Evolutionary conservation across 495 filamentous ascomycete genomes (phyloP).

Genomic region (Cairneyella variabilis): DNA sequence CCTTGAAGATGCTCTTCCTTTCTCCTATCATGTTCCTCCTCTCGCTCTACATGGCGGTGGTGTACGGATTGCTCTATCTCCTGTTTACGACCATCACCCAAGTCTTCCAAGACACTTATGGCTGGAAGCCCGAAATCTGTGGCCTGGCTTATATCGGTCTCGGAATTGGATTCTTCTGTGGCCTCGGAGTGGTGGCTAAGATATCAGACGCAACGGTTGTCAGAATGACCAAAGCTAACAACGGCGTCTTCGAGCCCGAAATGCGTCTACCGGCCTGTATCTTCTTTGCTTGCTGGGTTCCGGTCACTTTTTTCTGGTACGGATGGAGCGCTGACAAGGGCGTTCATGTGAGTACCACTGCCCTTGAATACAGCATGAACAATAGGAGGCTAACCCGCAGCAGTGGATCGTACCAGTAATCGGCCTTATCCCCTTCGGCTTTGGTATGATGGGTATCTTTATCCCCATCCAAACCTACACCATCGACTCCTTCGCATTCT

Average conservation of each 20-base stretch:
- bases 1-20: slow-evolving; percentile 46
- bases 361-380: neutral
- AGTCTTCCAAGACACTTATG: slow-evolving; percentile 55
- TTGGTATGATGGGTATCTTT: slow-evolving; percentile 49
- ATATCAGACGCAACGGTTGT: slow-evolving; percentile 39
- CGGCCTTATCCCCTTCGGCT: slow-evolving; percentile 43
- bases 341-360: slow-evolving; percentile 20
- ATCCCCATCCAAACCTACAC: slow-evolving; percentile 54
- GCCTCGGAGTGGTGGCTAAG: slow-evolving; percentile 26
- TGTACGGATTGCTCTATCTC: slow-evolving; percentile 77
- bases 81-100: slow-evolving; percentile 70
- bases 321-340: slow-evolving; percentile 38
- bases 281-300: slow-evolving; percentile 37
- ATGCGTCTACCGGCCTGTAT: slow-evolving; percentile 43
- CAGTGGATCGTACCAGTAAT: slow-evolving; percentile 57
- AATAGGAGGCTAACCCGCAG: neutral
- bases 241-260: slow-evolving; percentile 54
- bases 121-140: slow-evolving; percentile 35
- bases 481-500: slow-evolving; percentile 53
- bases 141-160: slow-evolving; percentile 47
- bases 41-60: slow-evolving; percentile 69
- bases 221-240: slow-evolving; percentile 39
- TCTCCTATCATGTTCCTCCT: slow-evolving; percentile 62
- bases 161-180: slow-evolving; percentile 39
- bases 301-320: slow-evolving; percentile 47